Conservation (phyloP, 2,329 filamentous ascomycete species). For the Fonsecaea pedrosoi region DNA sequence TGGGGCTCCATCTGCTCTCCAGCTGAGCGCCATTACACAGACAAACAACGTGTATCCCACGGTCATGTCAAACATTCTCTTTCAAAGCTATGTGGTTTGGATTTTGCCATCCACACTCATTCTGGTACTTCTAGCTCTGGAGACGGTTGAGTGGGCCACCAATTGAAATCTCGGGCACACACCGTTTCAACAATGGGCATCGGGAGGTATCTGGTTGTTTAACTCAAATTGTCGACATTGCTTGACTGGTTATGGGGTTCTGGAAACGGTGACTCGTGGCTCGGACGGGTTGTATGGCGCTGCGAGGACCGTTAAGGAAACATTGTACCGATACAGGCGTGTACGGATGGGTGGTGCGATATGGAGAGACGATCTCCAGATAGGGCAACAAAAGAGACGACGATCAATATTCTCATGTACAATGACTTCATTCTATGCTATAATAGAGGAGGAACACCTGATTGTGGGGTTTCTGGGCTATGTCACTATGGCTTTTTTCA, state of each 20-base stretch:
- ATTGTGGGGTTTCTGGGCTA: slow-evolving; percentile 4
- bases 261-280: not conserved
- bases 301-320: not conserved
- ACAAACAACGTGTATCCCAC: slow-evolving; percentile 96
- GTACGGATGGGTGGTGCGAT: not conserved
- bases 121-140: slow-evolving; percentile 87
- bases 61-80: slow-evolving; percentile 89
- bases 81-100: slow-evolving; percentile 97
- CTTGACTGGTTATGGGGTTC: slow-evolving; percentile 4
- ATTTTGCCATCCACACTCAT: slow-evolving; percentile 92
- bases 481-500: slow-evolving; percentile 3
- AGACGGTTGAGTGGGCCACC: slow-evolving; percentile 86
- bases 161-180: slow-evolving; percentile 5
- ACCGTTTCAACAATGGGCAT: not conserved
- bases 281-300: not conserved
- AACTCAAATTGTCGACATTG: slow-evolving; percentile 1
- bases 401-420: slow-evolving; percentile 16
- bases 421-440: slow-evolving; percentile 26
- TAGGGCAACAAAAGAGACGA: slow-evolving; percentile 12
- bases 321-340: slow-evolving; percentile 15
- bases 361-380: slow-evolving; percentile 13
- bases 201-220: not conserved
- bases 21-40: slow-evolving; percentile 97
- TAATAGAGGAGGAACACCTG: slow-evolving; percentile 9
- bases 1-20: slow-evolving; percentile 89